Conservation (phyloP, 2,329 filamentous ascomycete species). For the Talaromyces sp. region DNA sequence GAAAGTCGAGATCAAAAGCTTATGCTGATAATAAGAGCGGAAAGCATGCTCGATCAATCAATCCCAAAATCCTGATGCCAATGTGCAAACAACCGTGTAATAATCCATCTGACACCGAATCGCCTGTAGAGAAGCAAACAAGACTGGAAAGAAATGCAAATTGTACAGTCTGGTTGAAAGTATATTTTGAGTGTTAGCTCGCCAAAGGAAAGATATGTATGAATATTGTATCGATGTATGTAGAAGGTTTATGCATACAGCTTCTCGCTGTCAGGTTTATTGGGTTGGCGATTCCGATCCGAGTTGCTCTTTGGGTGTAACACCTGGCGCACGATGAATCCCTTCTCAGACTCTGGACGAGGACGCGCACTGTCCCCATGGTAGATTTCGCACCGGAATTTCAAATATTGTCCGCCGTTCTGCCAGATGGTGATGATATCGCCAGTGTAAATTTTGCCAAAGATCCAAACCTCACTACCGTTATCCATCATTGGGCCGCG, state of each 20-base stretch:
- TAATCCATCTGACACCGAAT: background rate
- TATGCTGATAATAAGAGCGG: background rate
- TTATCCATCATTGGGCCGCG: slow-evolving; percentile 54
- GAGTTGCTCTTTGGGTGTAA: slow-evolving; percentile 30
- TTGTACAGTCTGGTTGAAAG: background rate
- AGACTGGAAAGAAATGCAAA: background rate
- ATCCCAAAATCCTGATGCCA: background rate
- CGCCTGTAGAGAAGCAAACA: background rate
- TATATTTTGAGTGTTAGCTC: background rate
- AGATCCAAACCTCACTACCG: slow-evolving; percentile 52
- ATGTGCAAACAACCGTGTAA: background rate
- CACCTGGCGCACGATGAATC: slow-evolving; percentile 40
- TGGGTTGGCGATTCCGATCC: slow-evolving; percentile 10
- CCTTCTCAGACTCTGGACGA: slow-evolving; percentile 41
- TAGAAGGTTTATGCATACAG: slow-evolving; percentile 11
- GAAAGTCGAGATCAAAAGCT: background rate
- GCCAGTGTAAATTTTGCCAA: slow-evolving; percentile 68
- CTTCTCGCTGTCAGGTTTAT: slow-evolving; percentile 4
- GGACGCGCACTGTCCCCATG: slow-evolving; percentile 43
- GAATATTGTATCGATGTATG: background rate
- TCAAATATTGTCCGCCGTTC: slow-evolving; percentile 37
- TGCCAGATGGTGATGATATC: slow-evolving; percentile 74
- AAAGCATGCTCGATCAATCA: background rate
- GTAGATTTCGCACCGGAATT: slow-evolving; percentile 46
- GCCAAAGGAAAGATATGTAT: background rate